Percentiles rank a stretch among this genome's conserved stretches.
phyloP scores from a whole-genome alignment of 139 green algal species.

The Edaphochlamys debaryana region DNA sequence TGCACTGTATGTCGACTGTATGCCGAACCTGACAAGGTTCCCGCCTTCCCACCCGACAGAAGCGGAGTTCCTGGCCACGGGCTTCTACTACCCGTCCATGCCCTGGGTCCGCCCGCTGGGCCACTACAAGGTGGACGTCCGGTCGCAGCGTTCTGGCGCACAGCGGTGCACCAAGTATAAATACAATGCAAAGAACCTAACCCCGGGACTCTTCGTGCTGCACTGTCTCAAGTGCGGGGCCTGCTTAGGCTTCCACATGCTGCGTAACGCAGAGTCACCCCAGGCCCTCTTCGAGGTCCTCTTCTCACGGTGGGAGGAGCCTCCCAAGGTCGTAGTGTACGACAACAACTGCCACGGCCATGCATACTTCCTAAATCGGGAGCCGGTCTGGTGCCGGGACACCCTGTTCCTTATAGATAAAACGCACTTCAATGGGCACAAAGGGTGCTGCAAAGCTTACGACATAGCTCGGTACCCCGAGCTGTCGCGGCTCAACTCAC shows the following conservation, averaged over 20 bases:
- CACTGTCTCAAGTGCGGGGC: conserved; percentile 4
- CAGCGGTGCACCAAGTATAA: conserved; percentile 1
- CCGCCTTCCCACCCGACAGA: no score
- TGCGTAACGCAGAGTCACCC: not conserved
- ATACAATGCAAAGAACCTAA: not conserved
- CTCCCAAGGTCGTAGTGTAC: not conserved
- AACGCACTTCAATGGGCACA: not conserved
- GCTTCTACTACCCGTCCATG: not conserved
- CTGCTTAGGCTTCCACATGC: conserved; percentile 1
- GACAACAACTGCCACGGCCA: conserved; percentile 17
- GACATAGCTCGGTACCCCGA: not conserved
- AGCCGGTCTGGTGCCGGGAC: not conserved
- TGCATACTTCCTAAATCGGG: conserved; percentile 2
- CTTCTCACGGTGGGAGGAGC: not conserved
- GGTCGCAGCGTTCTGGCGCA: not conserved
- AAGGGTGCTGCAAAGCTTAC: conserved; percentile 1
- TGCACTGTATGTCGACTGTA: no score
- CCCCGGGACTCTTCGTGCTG: not conserved
- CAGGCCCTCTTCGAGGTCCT: conserved; percentile 9
- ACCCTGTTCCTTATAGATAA: not conserved
- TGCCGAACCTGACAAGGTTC: no score
- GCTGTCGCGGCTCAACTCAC: not conserved
- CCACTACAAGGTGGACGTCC: not conserved
- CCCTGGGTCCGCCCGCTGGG: not conserved
- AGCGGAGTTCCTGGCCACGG: not conserved